Percentiles rank a stretch among this genome's conserved stretches.
phyloP scores from a whole-genome alignment of 192 early-diverging fungal species.

The Gigaspora rosea region DNA sequence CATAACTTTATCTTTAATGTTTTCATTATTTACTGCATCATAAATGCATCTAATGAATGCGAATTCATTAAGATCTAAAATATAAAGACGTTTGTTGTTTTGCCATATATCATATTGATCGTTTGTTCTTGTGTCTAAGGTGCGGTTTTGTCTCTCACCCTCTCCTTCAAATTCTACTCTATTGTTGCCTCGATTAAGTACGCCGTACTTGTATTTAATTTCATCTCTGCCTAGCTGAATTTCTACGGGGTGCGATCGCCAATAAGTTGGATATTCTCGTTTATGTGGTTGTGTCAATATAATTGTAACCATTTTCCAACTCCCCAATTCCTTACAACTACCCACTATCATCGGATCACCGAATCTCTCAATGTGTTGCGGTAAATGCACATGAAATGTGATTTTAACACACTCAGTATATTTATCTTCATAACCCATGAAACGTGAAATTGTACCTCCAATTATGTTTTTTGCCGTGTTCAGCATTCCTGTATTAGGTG shows the following conservation, averaged over 20 bases:
- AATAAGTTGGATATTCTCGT: background rate
- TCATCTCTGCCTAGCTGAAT: background rate
- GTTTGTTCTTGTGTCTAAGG: background rate
- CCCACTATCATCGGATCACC: background rate
- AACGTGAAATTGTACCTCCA: no score
- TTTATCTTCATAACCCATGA: no score
- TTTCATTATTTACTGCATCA: background rate
- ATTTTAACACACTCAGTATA: background rate
- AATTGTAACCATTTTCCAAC: background rate
- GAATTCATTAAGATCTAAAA: background rate
- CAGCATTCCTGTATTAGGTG: no score
- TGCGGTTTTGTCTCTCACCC: background rate
- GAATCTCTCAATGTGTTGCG: background rate
- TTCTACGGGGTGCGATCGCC: background rate
- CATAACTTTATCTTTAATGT: background rate
- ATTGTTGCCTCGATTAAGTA: background rate
- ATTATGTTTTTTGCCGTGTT: no score
- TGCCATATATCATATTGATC: background rate
- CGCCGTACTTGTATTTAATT: background rate
- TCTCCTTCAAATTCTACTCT: background rate
- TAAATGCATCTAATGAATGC: background rate
- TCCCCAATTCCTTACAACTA: background rate
- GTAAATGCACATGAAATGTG: background rate
- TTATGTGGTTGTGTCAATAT: background rate
- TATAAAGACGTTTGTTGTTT: background rate